These are phyloP conservation scores for Fusarium mangiferae DNA, from an alignment of 2,329 filamentous ascomycete species.

Conservation along the genomic window DNA sequence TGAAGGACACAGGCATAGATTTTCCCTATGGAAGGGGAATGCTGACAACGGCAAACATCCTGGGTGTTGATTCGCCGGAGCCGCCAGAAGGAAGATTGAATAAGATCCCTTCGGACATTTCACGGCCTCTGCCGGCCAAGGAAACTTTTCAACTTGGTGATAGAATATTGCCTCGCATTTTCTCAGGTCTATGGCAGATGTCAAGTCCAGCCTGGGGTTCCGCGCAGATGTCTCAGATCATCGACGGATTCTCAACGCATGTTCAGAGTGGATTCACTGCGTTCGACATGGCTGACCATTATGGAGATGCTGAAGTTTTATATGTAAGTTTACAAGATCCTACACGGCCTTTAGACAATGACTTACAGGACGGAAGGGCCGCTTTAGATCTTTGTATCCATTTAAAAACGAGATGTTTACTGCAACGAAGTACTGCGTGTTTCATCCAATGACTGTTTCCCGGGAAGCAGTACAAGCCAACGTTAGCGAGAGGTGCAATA, in stretches of 20 bases:
- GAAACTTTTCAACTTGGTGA: background rate
- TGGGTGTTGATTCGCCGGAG: background rate
- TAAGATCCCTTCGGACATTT: accelerated
- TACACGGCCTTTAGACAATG: no score
- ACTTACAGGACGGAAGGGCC: background rate
- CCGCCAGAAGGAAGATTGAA: background rate
- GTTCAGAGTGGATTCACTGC: background rate
- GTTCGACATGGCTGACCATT: background rate
- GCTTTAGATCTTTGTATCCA: background rate
- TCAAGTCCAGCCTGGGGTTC: background rate
- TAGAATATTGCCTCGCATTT: background rate
- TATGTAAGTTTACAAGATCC: background rate
- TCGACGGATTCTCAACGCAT: background rate
- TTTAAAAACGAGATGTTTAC: background rate
- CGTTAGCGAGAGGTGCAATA: background rate
- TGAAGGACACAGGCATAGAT: background rate
- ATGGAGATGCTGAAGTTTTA: background rate
- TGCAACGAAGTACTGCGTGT: background rate
- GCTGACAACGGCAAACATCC: background rate
- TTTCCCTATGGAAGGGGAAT: background rate
- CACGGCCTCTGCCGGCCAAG: background rate
- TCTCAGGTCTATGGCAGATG: background rate
- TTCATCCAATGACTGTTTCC: background rate
- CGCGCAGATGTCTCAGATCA: background rate
- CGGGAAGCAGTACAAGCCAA: background rate